phyloP scores from a whole-genome alignment of 139 green algal species.

The Coelastrella sp. region DNA sequence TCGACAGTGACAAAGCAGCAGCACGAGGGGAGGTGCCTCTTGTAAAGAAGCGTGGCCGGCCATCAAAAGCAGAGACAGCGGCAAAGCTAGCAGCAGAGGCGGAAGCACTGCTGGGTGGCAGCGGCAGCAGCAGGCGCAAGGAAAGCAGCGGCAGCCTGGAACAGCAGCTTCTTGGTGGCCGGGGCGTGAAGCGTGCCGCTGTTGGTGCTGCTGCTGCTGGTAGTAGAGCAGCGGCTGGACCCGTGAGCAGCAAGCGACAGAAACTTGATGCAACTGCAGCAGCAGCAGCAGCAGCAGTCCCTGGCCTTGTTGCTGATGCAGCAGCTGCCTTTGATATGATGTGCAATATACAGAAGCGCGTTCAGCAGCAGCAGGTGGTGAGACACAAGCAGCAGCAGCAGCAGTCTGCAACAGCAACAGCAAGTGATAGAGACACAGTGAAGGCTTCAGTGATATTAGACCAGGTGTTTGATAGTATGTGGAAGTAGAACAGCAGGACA shows the following conservation, averaged over 20 bases:
- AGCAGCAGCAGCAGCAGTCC: too few species aligned
- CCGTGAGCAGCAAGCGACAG: background rate
- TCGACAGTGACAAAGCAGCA: background rate
- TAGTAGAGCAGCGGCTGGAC: background rate
- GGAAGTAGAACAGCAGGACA: too few species aligned
- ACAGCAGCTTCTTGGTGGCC: too few species aligned
- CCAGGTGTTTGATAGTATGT: too few species aligned
- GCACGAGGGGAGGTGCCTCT: background rate
- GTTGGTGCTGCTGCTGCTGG: background rate
- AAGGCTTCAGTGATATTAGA: too few species aligned
- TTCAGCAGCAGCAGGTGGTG: background rate
- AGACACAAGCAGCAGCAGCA: background rate
- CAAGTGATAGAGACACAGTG: background rate
- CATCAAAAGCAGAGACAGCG: background rate
- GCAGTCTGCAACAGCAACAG: background rate
- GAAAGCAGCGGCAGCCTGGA: too few species aligned
- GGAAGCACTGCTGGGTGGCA: background rate
- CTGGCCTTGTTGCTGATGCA: background rate
- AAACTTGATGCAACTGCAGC: background rate
- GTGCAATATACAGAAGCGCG: background rate
- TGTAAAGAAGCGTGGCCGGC: background rate
- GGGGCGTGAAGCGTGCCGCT: too few species aligned
- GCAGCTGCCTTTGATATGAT: background rate
- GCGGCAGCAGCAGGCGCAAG: background rate
- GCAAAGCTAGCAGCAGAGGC: background rate